Evolutionary conservation across 495 filamentous ascomycete genomes (phyloP).

Genomic region (Podospora sp.): DNA sequence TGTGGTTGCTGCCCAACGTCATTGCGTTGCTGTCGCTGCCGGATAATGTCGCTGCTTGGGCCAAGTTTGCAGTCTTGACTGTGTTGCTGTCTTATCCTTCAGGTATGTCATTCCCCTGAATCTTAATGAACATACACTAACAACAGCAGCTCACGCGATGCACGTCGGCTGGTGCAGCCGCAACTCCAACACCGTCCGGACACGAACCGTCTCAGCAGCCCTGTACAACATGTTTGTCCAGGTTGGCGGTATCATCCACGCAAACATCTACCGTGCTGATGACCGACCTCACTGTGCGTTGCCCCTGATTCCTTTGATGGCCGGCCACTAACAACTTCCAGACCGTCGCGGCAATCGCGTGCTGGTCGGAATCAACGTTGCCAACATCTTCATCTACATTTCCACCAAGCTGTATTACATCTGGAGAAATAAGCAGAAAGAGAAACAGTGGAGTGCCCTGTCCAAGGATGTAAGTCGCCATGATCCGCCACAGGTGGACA

Average conservation of each 20-base stretch:
- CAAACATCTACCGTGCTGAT: constrained; percentile 48
- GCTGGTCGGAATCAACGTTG: constrained; percentile 56
- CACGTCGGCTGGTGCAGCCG: constrained; percentile 67
- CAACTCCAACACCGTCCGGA: constrained; percentile 68
- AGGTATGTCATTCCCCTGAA: background rate
- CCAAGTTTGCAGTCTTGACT: constrained; percentile 55
- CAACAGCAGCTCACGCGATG: constrained; percentile 48
- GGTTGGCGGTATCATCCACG: constrained; percentile 17
- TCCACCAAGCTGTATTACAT: constrained; percentile 50
- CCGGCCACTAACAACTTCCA: constrained; percentile 59
- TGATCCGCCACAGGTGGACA: background rate
- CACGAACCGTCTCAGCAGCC: constrained; percentile 64
- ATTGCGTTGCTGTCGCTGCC: constrained; percentile 52
- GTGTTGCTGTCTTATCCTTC: constrained; percentile 51
- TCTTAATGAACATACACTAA: background rate
- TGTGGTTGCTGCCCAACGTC: constrained; percentile 60
- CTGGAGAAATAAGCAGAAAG: constrained; percentile 45
- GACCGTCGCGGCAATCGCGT: constrained; percentile 69
- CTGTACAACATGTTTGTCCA: constrained; percentile 52
- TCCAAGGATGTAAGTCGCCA: constrained; percentile 37
- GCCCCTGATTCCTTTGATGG: constrained; percentile 39
- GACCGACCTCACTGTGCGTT: constrained; percentile 58
- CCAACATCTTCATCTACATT: constrained; percentile 38
- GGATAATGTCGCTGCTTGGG: constrained; percentile 48
- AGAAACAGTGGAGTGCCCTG: constrained; percentile 44